Conservation (phyloP, 495 filamentous ascomycete genomes). For the Aspergillus olivimuriae region DNA sequence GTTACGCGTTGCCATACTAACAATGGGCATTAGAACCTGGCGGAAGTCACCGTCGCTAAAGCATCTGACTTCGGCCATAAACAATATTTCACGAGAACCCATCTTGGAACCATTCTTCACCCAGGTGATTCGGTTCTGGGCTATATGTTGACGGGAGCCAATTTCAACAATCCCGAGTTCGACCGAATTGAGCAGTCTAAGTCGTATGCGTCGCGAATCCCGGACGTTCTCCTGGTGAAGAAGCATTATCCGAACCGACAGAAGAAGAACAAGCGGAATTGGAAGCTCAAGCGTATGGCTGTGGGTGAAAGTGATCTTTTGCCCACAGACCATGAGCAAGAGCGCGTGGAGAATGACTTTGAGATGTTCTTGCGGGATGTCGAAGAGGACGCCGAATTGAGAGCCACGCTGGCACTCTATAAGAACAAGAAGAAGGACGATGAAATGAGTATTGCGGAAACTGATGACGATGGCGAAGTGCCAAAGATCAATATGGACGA, state of each 20-base stretch:
- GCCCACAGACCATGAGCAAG: slow-evolving; percentile 65
- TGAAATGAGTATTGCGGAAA: slow-evolving; percentile 53
- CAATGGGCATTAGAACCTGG: slow-evolving; percentile 55
- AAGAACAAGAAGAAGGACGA: slow-evolving; percentile 50
- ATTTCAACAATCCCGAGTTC: slow-evolving; percentile 82
- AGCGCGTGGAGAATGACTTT: slow-evolving; percentile 81
- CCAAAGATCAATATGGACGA: slow-evolving; percentile 79
- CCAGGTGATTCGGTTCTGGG: slow-evolving; percentile 89
- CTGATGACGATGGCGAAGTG: slow-evolving; percentile 55
- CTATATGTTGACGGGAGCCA: slow-evolving; percentile 79
- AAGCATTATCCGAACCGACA: slow-evolving; percentile 85
- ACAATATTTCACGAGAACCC: slow-evolving; percentile 82
- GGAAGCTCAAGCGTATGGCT: slow-evolving; percentile 1
- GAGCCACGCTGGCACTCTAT: slow-evolving; percentile 77
- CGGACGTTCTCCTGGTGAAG: slow-evolving; percentile 93
- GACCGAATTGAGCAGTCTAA: slow-evolving; percentile 70
- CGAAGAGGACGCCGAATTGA: slow-evolving; percentile 87
- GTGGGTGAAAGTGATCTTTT: slow-evolving; percentile 15
- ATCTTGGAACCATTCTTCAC: slow-evolving; percentile 81
- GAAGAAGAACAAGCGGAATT: slow-evolving; percentile 74
- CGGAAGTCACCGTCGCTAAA: slow-evolving; percentile 80
- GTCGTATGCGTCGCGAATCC: slow-evolving; percentile 66
- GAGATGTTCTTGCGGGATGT: slow-evolving; percentile 96
- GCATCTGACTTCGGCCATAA: slow-evolving; percentile 87
- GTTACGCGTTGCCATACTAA: too few relatives aligned